Conservation (phyloP, 2,329 filamentous ascomycete species). For the Apiospora arundinis region DNA sequence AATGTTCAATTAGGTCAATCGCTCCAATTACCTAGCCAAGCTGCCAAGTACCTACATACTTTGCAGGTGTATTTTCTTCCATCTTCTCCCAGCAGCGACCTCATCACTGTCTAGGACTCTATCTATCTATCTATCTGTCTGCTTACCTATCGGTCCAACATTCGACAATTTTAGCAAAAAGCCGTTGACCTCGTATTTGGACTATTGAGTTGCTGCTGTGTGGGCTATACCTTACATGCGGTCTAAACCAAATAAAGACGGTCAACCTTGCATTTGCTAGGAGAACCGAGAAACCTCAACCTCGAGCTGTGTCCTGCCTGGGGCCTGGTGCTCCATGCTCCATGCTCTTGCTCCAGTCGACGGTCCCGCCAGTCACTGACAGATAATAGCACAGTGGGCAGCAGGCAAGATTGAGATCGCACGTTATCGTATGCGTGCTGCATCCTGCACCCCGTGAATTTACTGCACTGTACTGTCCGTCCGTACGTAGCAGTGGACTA, state of each 20-base stretch:
- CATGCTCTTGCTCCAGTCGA: background rate
- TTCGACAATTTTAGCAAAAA: slow-evolving; percentile 4
- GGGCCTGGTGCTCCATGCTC: slow-evolving; percentile 1
- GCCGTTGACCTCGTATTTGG: slow-evolving; percentile 10
- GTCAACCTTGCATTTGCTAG: slow-evolving; percentile 10
- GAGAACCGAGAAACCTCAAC: background rate
- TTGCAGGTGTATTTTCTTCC: background rate
- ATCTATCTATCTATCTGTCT: too few relatives aligned
- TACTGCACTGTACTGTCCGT: slow-evolving; percentile 8
- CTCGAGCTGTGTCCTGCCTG: slow-evolving; percentile 12
- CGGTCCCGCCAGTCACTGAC: background rate
- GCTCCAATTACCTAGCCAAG: background rate
- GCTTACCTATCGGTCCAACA: background rate
- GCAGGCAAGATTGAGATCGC: slow-evolving; percentile 8
- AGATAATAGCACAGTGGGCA: slow-evolving; percentile 17
- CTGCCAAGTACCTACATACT: too few relatives aligned
- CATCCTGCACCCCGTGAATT: slow-evolving; percentile 12
- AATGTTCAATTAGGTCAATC: too few relatives aligned
- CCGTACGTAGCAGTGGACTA: too few relatives aligned
- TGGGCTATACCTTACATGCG: slow-evolving; percentile 8
- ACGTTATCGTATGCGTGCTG: slow-evolving; percentile 16
- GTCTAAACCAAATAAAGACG: slow-evolving; percentile 16
- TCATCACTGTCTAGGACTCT: background rate
- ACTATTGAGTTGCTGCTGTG: slow-evolving; percentile 9
- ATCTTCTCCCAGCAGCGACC: background rate